phyloP scores from a whole-genome alignment of 768 basidiomycete species.

The Clavulina sp. region DNA sequence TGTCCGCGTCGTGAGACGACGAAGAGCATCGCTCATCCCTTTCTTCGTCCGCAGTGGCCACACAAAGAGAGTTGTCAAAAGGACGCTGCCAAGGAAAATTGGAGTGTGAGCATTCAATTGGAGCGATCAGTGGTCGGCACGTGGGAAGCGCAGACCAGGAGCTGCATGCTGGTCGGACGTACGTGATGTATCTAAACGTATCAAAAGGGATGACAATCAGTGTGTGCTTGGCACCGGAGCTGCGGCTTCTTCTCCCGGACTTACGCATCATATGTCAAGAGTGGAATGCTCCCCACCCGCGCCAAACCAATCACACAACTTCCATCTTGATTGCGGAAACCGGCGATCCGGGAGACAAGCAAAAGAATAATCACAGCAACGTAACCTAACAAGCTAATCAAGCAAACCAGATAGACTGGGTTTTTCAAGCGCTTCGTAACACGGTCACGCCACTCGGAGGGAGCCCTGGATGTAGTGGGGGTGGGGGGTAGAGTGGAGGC shows the following conservation, averaged over 20 bases:
- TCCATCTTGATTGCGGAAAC: conserved; percentile 15
- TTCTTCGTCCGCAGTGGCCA: conserved; percentile 27
- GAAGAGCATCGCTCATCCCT: conserved; percentile 21
- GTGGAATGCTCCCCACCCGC: conserved; percentile 23
- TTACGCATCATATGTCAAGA: conserved; percentile 33
- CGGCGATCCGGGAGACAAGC: conserved; percentile 18
- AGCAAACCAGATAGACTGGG: conserved; percentile 28
- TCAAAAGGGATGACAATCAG: too few species aligned
- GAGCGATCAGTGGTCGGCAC: conserved; percentile 15
- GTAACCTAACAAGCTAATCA: conserved; percentile 23
- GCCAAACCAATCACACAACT: conserved; percentile 33
- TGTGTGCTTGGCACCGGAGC: too few species aligned
- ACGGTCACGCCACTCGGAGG: too few species aligned
- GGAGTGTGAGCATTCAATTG: conserved; percentile 3
- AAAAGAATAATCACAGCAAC: conserved; percentile 24
- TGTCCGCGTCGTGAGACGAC: conserved; percentile 26
- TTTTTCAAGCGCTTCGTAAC: conserved; percentile 23
- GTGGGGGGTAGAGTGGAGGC: too few species aligned
- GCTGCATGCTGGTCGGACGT: too few species aligned
- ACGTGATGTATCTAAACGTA: too few species aligned
- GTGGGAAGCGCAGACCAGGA: too few species aligned
- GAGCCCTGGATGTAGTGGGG: too few species aligned
- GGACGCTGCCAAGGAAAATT: conserved; percentile 20
- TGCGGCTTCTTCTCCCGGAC: too few species aligned
- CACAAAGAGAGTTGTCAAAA: conserved; percentile 27